Evolutionary conservation across 139 green algal genomes (phyloP).

Genomic region (Coccomyxa sp.): DNA sequence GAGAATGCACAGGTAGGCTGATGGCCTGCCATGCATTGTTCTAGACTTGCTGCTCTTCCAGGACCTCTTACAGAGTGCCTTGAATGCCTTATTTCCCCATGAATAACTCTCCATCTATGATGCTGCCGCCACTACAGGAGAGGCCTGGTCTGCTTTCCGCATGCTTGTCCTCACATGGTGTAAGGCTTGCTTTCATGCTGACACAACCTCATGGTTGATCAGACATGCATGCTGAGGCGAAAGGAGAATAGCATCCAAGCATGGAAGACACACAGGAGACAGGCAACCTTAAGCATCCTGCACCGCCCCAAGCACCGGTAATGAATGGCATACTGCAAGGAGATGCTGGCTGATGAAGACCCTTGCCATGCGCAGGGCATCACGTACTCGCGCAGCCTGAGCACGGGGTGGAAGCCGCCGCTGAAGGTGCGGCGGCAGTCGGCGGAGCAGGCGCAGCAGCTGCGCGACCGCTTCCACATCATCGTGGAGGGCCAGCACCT

Average conservation of each 20-base stretch:
- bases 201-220: too few species aligned
- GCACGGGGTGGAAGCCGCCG: conserved; percentile 93
- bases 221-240: too few species aligned
- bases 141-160: too few species aligned
- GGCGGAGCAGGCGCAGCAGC: conserved; percentile 54
- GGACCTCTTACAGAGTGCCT: too few species aligned
- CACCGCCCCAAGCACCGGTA: not conserved
- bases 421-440: conserved; percentile 63
- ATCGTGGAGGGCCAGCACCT: conserved; percentile 80
- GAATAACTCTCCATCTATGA: too few species aligned
- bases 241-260: too few species aligned
- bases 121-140: too few species aligned
- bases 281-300: not conserved
- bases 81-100: too few species aligned
- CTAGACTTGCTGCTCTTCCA: not conserved
- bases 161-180: too few species aligned
- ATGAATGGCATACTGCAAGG: not conserved
- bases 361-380: conserved; percentile 58
- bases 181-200: too few species aligned
- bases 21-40: not conserved
- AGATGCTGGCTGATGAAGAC: not conserved
- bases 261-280: too few species aligned
- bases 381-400: conserved; percentile 70
- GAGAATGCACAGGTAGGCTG: conserved; percentile 81
- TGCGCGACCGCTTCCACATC: conserved; percentile 90